Evolutionary conservation across 768 basidiomycete species (phyloP), one percentile per base, ranked within the genome.

Genomic region (Panellus pusillus): DNA sequence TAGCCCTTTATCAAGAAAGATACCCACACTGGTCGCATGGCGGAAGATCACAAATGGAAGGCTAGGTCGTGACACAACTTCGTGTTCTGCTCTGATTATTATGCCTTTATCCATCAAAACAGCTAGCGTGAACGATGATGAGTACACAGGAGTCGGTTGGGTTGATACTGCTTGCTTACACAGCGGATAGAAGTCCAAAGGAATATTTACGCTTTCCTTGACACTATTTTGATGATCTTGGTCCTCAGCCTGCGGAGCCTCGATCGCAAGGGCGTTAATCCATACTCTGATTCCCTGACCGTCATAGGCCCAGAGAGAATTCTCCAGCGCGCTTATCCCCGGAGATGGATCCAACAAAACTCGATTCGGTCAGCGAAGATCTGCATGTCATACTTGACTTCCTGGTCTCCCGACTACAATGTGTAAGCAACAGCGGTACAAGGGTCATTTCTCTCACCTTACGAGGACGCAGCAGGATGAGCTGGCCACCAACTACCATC

Each of bases 101-200:
- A 99, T 97, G 1, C 95, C 96, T 66, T 98, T 99, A 69, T 98
- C 95, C 94, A 98, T 98, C 20, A 99, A 79, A 7, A 94, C 93
- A 52, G 96, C 96, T 98, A 62, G 31, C 24, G 24, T 24, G 3
- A 24, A 24, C 24, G 24, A 24, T 6, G 24, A 24, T 24, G 24
- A 24, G 24, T 24, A 24, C 24, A 6, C 24, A 24, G 24, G 24
- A 24, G 24, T 24, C 24, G 24, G 24, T 24, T 17, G 38, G 12
- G 49, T 29, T 18, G 35, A 57, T 35, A 9, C 5, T 11, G 18
- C 28, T 17, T 17, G 13, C 28, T 66, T 65, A 98, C 96, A 98
- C 15, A 99, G 69, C 0, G 96, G 96, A 66, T 98, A 99, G 66
- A 98, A 99, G 61, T 97, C 91, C 13, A 98, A 73, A 5, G 86